Conservation (phyloP, 2,329 filamentous ascomycete genomes). For the Pseudogymnoascus sp. region DNA sequence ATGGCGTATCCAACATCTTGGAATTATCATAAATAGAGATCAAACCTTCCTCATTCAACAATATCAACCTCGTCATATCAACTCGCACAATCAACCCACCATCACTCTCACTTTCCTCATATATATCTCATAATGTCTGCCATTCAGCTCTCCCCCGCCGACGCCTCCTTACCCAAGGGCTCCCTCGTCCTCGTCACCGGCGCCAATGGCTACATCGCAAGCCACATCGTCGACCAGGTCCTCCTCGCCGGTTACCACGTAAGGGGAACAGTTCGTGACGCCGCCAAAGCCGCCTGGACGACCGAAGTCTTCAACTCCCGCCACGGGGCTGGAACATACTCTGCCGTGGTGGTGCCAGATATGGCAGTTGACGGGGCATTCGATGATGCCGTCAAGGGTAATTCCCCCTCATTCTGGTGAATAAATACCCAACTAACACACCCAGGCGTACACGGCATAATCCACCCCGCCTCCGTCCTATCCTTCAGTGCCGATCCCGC, state of each 20-base stretch:
- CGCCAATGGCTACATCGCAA: constrained; percentile 34
- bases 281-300: constrained; percentile 30
- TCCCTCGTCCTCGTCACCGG: constrained; percentile 37
- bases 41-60: neutral
- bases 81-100: no score
- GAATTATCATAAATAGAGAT: neutral
- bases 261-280: constrained; percentile 36
- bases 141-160: neutral
- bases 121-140: no score
- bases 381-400: constrained; percentile 25
- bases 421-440: neutral
- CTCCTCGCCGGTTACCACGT: constrained; percentile 37
- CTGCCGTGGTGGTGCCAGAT: constrained; percentile 30
- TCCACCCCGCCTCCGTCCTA: constrained; percentile 27
- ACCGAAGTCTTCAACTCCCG: constrained; percentile 25
- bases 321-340: constrained; percentile 31
- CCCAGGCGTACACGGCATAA: constrained; percentile 26
- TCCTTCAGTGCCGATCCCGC: constrained; percentile 24
- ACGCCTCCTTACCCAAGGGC: constrained; percentile 19
- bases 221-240: constrained; percentile 34
- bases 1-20: neutral
- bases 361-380: constrained; percentile 25
- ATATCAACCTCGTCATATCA: neutral
- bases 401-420: neutral
- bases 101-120: no score